Evolutionary conservation across 345 rosid species (phyloP).

Genomic region (Euphorbia pulcherrima): DNA sequence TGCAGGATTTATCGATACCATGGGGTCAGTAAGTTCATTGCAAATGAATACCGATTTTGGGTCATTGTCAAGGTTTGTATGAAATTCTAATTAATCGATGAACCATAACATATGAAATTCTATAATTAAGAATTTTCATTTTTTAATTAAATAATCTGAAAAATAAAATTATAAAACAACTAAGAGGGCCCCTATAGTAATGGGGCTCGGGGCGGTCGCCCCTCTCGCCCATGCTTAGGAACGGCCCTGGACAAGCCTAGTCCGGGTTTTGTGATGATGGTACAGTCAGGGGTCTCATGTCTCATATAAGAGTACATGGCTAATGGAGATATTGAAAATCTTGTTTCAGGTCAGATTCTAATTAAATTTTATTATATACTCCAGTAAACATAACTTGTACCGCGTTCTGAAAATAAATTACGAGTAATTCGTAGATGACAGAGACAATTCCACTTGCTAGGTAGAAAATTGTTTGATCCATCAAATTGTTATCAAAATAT

Average conservation of each 20-base stretch:
- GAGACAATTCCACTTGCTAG: slow-evolving; percentile 4
- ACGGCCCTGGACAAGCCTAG: slow-evolving; percentile 2
- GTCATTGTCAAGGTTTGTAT: slow-evolving; percentile 14
- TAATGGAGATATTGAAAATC: slow-evolving; percentile 13
- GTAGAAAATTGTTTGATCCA: not conserved
- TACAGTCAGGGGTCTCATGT: not conserved
- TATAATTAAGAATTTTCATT: too few species aligned
- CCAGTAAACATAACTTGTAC: not conserved
- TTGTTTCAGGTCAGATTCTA: not conserved
- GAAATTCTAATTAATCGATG: slow-evolving; percentile 21
- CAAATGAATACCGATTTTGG: slow-evolving; percentile 14
- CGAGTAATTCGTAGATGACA: not conserved
- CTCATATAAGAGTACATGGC: slow-evolving; percentile 19
- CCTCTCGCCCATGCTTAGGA: too few species aligned
- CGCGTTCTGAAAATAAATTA: too few species aligned
- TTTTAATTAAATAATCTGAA: too few species aligned
- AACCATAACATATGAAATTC: too few species aligned
- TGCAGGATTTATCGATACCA: slow-evolving; percentile 5
- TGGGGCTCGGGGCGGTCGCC: too few species aligned
- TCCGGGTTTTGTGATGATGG: slow-evolving; percentile 17
- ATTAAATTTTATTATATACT: not conserved
- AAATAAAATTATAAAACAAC: too few species aligned
- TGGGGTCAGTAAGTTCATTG: slow-evolving; percentile 2
- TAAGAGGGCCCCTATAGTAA: too few species aligned
- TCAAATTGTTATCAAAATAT: too few species aligned